Base-by-base conservation (phyloP, 345 rosid species). In the Ceriops decandra region DNA sequence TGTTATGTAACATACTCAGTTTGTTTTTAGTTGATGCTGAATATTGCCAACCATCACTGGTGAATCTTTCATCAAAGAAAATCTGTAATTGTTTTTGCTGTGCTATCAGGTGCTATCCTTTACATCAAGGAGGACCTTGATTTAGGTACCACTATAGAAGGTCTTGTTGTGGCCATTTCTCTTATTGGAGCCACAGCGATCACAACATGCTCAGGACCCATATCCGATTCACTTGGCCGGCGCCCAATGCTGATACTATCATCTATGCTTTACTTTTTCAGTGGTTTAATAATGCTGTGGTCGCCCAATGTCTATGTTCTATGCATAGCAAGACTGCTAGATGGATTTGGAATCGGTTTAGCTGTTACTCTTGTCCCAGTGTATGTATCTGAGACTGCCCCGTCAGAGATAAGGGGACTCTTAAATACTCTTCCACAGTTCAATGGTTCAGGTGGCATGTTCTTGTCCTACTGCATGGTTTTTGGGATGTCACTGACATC, bases 311-410 rank as follows among this genome's bases (percentile, higher is more conserved):
- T 95, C 27, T 91, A 84, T 74, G 85, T 95, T 63, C 76, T 95
- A 5, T 88, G 90, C 74, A 7, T 90, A 59, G 99, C 92, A 51
- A 90, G 99, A 76, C 84, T 91, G 36, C 71, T 95, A 58, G 86
- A 90, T 75, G 99, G 99, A 59, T 95, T 95, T 74, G 99, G 95
- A 60, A 81, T 93, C 57, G 99, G 99, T 54, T 83, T 95, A 15
- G 92, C 96, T 0, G 99, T 95, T 60, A 95, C 99, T 22, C 93
- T 95, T 33, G 81, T 88, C 78, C 99, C 99, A 0, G 67, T 95
- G 64, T 95, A 95, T 68, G 88, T 91, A 73, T 95, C 99, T 13
- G 97, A 95, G 75, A 95, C 97, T 3, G 99, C 99, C 59, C 99
- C 99, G 46, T 82, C 99, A 0, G 97, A 95, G 68, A 95, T 85